Evolutionary conservation across 495 filamentous ascomycete species (phyloP), one percentile per base, ranked within the genome.

Genomic region (Aspergillus egyptiacus): DNA sequence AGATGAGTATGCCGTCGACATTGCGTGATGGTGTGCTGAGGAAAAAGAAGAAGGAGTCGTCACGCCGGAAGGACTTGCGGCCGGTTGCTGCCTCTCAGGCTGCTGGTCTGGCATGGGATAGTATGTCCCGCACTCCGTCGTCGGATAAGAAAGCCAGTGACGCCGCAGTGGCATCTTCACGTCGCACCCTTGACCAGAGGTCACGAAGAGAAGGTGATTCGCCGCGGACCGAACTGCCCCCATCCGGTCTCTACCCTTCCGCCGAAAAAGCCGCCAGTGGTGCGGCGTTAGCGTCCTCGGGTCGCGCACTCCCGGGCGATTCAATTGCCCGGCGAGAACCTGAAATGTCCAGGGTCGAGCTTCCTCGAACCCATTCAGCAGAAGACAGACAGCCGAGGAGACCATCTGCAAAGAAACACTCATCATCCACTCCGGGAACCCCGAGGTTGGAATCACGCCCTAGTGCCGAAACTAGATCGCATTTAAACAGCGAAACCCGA

Each of bases 51-150:
- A 69, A 72, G 62, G 40, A 61, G 37, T 50, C 53, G 51, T 25
- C 55, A 23, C 55, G 67, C 51, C 54, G 56, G 57, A 68, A 61
- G 59, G 64, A 62, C 53, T 43, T 56, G 59, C 64, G 70, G 22
- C 75, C 68, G 35, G 75, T 75, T 36, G 88, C 90, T 23, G 88
- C 90, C n/a, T 89, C 86, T 33, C 94, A 87, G 64, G 93, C 93
- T 11, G 93, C 93, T 1, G 85, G 86, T 2, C 66, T 95, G 28
- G 91, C 91, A 14, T 98, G 91, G 91, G 80, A 74, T 34, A 77
- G 73, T 50, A 68, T 73, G 27, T 71, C 72, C 22, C 70, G 71
- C 1, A 42, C 62, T 11, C 50, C 61, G 0, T 65, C 65, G 11
- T 60, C 59, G 9, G 66, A 69, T 13, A 68, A 61, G 57, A 50